Percentiles rank a stretch among this genome's conserved stretches.
These are phyloP conservation scores for Delitschia confertaspora DNA, from an alignment of 495 filamentous ascomycete genomes.

Conservation along the genomic window DNA sequence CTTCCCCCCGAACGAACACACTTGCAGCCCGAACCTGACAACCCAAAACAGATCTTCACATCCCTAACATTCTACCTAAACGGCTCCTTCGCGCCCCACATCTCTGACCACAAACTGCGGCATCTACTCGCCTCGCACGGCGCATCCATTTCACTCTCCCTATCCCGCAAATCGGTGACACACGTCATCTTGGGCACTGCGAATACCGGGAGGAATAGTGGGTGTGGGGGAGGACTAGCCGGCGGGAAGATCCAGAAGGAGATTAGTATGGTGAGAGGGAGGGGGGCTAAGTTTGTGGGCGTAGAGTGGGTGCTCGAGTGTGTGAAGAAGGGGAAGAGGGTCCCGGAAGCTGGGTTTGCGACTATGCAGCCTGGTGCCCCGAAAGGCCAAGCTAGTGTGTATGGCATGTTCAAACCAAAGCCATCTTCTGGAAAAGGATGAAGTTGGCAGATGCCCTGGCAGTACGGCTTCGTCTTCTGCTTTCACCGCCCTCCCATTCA, in stretches of 20 bases:
- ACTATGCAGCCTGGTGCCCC: conserved; percentile 11
- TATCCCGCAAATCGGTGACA: conserved; percentile 65
- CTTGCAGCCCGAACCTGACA: background rate
- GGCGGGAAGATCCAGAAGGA: conserved; percentile 78
- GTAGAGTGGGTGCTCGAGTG: conserved; percentile 58
- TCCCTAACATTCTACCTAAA: conserved; percentile 75
- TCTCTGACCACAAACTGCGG: conserved; percentile 84
- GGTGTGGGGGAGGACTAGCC: conserved; percentile 70
- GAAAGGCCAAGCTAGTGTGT: conserved; percentile 12
- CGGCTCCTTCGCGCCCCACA: conserved; percentile 67
- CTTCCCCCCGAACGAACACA: background rate
- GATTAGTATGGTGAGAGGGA: conserved; percentile 52
- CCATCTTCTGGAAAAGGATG: too few species aligned
- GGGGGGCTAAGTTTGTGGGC: conserved; percentile 68
- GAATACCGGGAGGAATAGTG: conserved; percentile 42
- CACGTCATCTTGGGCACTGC: conserved; percentile 75
- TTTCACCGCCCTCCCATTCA: too few species aligned
- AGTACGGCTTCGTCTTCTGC: background rate
- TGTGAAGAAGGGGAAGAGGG: conserved; percentile 3
- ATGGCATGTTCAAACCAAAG: conserved; percentile 4
- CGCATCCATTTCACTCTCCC: conserved; percentile 54
- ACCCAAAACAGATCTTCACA: conserved; percentile 47
- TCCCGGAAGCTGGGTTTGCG: conserved; percentile 9
- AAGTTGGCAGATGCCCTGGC: too few species aligned
- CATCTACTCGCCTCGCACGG: conserved; percentile 66